A percentile compares a stretch with the other conserved stretches of the same genome.
These are phyloP conservation scores for Cercospora berteroae DNA, from an alignment of 2,329 filamentous ascomycete species.

Conservation along the genomic window DNA sequence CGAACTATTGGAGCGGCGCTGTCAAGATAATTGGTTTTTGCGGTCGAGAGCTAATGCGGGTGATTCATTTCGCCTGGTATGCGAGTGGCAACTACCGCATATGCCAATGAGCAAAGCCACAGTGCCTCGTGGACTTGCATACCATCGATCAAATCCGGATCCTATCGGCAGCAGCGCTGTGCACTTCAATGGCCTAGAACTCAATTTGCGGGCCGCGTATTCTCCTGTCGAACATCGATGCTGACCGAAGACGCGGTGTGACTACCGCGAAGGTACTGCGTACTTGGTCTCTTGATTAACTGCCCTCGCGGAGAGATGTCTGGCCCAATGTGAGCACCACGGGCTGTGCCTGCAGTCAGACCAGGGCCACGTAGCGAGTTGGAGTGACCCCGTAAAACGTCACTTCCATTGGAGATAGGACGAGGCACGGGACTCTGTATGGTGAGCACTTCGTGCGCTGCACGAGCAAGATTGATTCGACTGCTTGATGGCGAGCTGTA, in stretches of 20 bases:
- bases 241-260: neutral
- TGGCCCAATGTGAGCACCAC: conserved; percentile 18
- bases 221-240: conserved; percentile 3
- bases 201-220: conserved; percentile 3
- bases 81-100: neutral
- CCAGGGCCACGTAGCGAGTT: conserved; percentile 20
- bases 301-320: conserved; percentile 2
- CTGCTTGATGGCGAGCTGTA: conserved; percentile 25
- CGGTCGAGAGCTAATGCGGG: neutral
- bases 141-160: neutral
- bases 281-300: neutral
- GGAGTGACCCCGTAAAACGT: conserved; percentile 27
- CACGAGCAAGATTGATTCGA: conserved; percentile 16
- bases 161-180: neutral
- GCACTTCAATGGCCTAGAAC: neutral
- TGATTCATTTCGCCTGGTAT: conserved; percentile 4
- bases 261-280: neutral
- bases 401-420: conserved; percentile 14
- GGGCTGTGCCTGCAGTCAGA: conserved; percentile 25
- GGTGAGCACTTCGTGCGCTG: neutral
- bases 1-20: neutral
- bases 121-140: conserved; percentile 1
- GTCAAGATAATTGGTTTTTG: neutral
- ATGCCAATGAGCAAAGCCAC: conserved; percentile 2
- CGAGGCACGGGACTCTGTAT: conserved; percentile 1